Evolutionary conservation across 345 rosid species (phyloP), one percentile per base, ranked within the genome.

Genomic region (Sapria himalayana): DNA sequence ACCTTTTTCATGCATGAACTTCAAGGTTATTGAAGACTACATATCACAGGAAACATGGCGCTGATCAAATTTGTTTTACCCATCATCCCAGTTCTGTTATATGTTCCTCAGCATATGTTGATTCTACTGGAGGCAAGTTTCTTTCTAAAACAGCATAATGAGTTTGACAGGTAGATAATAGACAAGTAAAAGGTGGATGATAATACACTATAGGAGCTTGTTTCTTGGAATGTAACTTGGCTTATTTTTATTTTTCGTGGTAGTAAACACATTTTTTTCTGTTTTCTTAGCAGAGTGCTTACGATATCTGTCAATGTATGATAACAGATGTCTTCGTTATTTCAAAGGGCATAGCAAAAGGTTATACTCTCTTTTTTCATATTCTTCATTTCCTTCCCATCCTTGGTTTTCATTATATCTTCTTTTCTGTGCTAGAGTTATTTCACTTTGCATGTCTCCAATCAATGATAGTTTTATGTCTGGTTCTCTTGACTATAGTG

Each of bases 381-480:
- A 29, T 25, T 40, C 20, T 35, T 37, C 18, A 18, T 36, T 33
- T 24, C 15, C 23, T 15, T 25, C 13, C 10, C 21, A 2, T 4
- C 23, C 15, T 34, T 9, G 4, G 22, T 22, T 23, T 39, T 3
- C 29, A 10, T 18, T 46, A 22, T 5, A 34, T 37, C 41, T 2
- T 19, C 32, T 46, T 49, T 46, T 37, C 41, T 58, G 46, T 36
- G 63, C 53, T 54, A 89, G 98, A 63, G 79, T 82, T 57, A 91
- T 89, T 37, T 79, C 98, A 15, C 94, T 89, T 45, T 89, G 84
- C 66, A 79, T 89, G 95, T 82, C 95, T 20, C 98, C 95, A 3
- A 61, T 79, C 18, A 89, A 89, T 46, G 98, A 89, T 47, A 82
- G 95, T 71, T 89, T 89, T 77, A 89, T 89, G 93, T 89, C 98